These are phyloP conservation scores for Colletotrichum sp. DNA, from an alignment of 2,329 filamentous ascomycete genomes.

Conservation along the genomic window DNA sequence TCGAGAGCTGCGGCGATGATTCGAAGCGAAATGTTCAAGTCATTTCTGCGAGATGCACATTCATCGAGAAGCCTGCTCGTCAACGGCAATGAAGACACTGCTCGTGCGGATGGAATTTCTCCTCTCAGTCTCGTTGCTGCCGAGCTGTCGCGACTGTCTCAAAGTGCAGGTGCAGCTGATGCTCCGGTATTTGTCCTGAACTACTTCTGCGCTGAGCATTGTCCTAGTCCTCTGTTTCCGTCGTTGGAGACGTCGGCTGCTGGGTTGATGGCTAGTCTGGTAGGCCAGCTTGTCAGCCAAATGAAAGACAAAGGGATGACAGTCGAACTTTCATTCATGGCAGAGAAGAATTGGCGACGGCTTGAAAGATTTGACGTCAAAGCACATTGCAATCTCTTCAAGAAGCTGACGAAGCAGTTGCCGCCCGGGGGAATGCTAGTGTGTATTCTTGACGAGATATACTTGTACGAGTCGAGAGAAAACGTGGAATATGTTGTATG, in stretches of 20 bases:
- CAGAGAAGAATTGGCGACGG: background rate
- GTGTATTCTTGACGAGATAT: background rate
- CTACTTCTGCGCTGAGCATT: background rate
- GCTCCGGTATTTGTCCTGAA: background rate
- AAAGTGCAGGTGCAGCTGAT: background rate
- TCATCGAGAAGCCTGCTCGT: background rate
- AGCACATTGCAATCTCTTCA: background rate
- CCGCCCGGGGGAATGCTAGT: background rate
- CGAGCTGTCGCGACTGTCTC: background rate
- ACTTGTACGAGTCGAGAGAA: background rate
- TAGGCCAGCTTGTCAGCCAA: background rate
- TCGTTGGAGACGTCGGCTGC: background rate
- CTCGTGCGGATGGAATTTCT: background rate
- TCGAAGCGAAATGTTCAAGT: background rate
- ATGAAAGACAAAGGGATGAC: background rate
- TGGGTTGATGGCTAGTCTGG: background rate
- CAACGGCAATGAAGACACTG: background rate
- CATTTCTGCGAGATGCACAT: background rate
- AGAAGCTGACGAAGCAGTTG: background rate
- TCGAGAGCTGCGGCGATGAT: background rate
- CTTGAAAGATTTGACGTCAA: background rate
- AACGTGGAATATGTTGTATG: background rate
- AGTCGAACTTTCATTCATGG: background rate
- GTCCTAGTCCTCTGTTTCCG: background rate
- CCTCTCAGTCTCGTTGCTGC: slow-evolving; percentile 8